These are phyloP conservation scores for Geotrichum siamense DNA, from an alignment of 1,139 yeast genomes.

Conservation along the genomic window DNA sequence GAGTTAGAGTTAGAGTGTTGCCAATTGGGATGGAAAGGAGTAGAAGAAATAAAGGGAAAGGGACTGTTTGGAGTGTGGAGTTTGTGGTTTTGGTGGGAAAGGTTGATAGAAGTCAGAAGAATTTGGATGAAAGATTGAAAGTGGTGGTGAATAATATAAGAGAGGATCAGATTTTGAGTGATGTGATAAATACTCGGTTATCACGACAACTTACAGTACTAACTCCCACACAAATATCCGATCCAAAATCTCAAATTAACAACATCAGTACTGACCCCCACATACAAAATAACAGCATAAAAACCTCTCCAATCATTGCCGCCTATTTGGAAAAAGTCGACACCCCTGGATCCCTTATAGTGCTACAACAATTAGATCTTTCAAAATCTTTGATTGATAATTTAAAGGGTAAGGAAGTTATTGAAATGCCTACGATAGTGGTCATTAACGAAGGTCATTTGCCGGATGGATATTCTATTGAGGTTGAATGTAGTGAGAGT, in stretches of 20 bases:
- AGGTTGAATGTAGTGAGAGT: conserved; percentile 16
- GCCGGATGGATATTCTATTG: not conserved
- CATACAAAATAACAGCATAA: too few species aligned
- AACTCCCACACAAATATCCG: not conserved
- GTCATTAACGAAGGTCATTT: conserved; percentile 31
- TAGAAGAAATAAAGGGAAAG: conserved; percentile 58
- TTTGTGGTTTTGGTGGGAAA: conserved; percentile 67
- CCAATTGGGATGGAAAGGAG: conserved; percentile 79
- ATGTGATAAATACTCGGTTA: conserved; percentile 4
- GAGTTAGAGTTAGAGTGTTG: conserved; percentile 45
- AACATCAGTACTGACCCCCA: conserved; percentile 13
- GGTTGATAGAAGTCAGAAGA: conserved; percentile 74
- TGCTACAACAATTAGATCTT: conserved; percentile 22
- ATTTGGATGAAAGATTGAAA: conserved; percentile 3
- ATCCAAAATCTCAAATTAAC: not conserved
- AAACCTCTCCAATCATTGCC: not conserved
- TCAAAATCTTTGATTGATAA: conserved; percentile 38
- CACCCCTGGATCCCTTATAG: conserved; percentile 22
- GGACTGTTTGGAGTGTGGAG: conserved; percentile 55
- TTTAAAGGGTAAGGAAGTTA: conserved; percentile 50
- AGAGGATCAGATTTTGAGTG: conserved; percentile 11
- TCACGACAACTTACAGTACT: too few species aligned
- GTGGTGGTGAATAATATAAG: conserved; percentile 10
- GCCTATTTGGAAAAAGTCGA: conserved; percentile 22
- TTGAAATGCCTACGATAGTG: conserved; percentile 71